A percentile compares a stretch with the other conserved stretches of the same genome.
phyloP scores from a whole-genome alignment of 805 yeast genomes.

The Candida loeiensis region DNA sequence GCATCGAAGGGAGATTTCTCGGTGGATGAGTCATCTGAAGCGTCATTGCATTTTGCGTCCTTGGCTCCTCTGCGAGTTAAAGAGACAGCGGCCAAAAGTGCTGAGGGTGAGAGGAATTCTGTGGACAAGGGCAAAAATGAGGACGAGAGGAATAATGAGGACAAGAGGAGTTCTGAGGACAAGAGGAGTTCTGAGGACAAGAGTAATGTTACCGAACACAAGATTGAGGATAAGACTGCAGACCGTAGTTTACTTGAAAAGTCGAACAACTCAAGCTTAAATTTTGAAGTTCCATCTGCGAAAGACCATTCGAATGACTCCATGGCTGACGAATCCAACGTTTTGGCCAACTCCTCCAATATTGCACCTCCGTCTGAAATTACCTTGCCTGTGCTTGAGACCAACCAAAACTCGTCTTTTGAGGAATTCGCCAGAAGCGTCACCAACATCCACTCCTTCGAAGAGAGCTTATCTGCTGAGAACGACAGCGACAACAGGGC shows the following conservation, averaged over 20 bases:
- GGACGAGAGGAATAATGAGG: too few relatives aligned
- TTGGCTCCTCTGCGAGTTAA: background rate
- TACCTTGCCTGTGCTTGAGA: conserved; percentile 39
- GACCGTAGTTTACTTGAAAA: too few relatives aligned
- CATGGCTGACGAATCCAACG: conserved; percentile 9
- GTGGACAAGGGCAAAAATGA: background rate
- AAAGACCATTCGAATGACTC: background rate
- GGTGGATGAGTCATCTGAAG: background rate
- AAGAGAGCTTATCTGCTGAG: conserved; percentile 41
- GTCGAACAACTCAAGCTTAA: too few relatives aligned
- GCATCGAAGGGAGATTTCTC: background rate
- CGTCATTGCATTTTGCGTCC: background rate
- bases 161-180: background rate
- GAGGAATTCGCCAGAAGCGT: conserved; percentile 26
- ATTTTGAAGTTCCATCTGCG: too few relatives aligned
- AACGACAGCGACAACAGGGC: conserved; percentile 31
- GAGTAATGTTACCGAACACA: too few relatives aligned
- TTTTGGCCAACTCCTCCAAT: conserved; percentile 44
- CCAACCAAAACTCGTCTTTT: conserved; percentile 34
- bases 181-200: background rate
- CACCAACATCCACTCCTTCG: conserved; percentile 30
- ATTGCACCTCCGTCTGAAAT: conserved; percentile 33
- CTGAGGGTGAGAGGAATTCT: background rate
- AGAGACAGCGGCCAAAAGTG: background rate
- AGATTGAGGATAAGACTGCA: too few relatives aligned